Conservation (phyloP, 2,329 filamentous ascomycete genomes). For the Penicillium occitanis region DNA sequence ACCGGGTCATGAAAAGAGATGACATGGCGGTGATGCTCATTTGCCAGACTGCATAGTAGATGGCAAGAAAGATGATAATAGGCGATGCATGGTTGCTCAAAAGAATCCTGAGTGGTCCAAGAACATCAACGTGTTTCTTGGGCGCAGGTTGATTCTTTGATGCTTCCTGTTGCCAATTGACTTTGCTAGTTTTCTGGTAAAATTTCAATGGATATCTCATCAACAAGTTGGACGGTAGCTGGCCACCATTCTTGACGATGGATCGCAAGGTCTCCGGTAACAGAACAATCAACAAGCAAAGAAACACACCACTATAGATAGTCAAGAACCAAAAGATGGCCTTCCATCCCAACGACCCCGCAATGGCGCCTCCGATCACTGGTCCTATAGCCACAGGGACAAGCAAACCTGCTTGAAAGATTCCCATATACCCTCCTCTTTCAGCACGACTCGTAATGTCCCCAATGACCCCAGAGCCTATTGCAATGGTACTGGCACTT, state of each 20-base stretch:
- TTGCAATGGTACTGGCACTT: constrained; percentile 45
- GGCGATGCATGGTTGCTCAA: constrained; percentile 45
- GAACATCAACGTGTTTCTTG: constrained; percentile 46
- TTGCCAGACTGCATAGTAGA: constrained; percentile 57
- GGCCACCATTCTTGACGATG: constrained; percentile 37
- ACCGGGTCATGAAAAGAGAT: constrained; percentile 47
- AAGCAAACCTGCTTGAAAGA: constrained; percentile 41
- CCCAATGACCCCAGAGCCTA: constrained; percentile 44
- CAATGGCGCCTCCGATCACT: constrained; percentile 44
- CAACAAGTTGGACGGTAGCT: constrained; percentile 17
- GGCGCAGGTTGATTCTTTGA: constrained; percentile 19
- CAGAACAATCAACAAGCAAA: constrained; percentile 34
- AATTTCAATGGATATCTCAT: constrained; percentile 25
- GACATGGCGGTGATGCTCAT: constrained; percentile 58
- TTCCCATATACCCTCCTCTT: constrained; percentile 44
- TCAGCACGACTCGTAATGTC: constrained; percentile 46
- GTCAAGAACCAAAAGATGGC: constrained; percentile 48
- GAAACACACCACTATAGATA: constrained; percentile 38
- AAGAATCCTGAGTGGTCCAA: constrained; percentile 51
- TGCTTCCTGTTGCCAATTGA: neutral
- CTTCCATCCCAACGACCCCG: constrained; percentile 42
- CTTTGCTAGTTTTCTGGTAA: constrained; percentile 24
- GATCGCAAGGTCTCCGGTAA: constrained; percentile 45
- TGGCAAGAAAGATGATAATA: constrained; percentile 50
- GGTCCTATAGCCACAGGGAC: constrained; percentile 43